A percentile compares a stretch with the other conserved stretches of the same genome.
phyloP scores from a whole-genome alignment of 345 rosid genomes.

The Fremontodendron californicum region DNA sequence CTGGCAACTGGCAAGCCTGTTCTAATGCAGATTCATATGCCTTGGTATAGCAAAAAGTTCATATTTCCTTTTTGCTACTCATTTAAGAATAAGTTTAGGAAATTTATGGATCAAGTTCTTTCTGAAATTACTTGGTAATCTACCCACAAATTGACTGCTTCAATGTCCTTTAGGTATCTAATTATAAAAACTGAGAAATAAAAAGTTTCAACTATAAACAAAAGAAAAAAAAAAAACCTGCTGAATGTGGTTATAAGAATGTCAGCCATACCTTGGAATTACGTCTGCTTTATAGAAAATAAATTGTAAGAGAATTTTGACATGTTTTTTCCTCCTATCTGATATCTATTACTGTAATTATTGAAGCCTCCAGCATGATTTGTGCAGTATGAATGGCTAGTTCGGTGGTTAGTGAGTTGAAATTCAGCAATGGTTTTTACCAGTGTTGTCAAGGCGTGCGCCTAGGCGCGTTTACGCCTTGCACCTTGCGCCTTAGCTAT shows the following conservation, averaged over 20 bases:
- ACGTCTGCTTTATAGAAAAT: background rate
- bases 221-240: background rate
- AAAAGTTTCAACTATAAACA: background rate
- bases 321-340: background rate
- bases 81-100: background rate
- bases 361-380: background rate
- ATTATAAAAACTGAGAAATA: background rate
- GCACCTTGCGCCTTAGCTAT: too few species aligned
- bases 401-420: background rate
- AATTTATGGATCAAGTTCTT: background rate
- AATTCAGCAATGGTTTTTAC: background rate
- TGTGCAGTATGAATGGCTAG: background rate
- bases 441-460: too few species aligned
- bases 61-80: background rate
- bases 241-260: background rate
- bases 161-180: background rate
- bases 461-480: too few species aligned
- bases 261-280: conserved; percentile 1
- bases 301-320: background rate
- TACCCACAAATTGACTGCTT: background rate
- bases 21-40: background rate
- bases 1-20: background rate
- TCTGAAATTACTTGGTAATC: background rate
- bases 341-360: background rate
- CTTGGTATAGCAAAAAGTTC: background rate